A percentile compares a stretch with the other conserved stretches of the same genome.
phyloP scores from a whole-genome alignment of 2,329 filamentous ascomycete species.

The Botryotinia convoluta region DNA sequence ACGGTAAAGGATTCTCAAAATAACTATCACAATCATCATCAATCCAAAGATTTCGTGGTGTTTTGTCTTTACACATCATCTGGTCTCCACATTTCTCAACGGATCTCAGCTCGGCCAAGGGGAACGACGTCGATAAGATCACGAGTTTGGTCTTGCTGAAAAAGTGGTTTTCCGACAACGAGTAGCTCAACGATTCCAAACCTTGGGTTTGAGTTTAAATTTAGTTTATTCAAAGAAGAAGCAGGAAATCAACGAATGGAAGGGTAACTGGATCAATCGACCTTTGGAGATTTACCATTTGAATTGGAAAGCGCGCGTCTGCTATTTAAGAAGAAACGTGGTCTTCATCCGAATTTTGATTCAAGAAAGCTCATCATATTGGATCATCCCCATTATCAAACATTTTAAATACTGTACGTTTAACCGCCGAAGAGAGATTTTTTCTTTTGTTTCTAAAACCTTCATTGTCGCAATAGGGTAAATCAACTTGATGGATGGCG shows the following conservation, averaged over 20 bases:
- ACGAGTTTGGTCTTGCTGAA: slow-evolving; percentile 2
- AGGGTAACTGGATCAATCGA: slow-evolving; percentile 1
- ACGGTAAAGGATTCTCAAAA: neutral
- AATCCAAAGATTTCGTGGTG: neutral
- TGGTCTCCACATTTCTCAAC: slow-evolving; percentile 12
- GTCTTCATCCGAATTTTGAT: neutral
- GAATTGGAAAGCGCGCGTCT: slow-evolving; percentile 5
- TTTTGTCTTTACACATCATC: slow-evolving; percentile 5
- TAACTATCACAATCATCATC: slow-evolving; percentile 3
- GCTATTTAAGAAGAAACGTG: slow-evolving; percentile 1
- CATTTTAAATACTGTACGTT: slow-evolving; percentile 16
- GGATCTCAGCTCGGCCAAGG: neutral
- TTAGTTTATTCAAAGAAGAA: neutral
- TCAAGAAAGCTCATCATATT: neutral
- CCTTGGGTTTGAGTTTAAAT: neutral
- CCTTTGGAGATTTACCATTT: neutral
- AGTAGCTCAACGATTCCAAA: neutral
- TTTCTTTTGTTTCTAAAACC: slow-evolving; percentile 10
- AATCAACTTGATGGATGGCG: slow-evolving; percentile 20
- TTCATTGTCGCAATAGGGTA: slow-evolving; percentile 11
- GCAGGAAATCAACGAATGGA: neutral
- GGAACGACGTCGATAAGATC: slow-evolving; percentile 15
- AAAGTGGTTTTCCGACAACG: neutral
- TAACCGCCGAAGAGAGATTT: slow-evolving; percentile 13
- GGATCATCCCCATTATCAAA: neutral